phyloP scores from a whole-genome alignment of 2,329 filamentous ascomycete species.

The Whalleya microplaca region DNA sequence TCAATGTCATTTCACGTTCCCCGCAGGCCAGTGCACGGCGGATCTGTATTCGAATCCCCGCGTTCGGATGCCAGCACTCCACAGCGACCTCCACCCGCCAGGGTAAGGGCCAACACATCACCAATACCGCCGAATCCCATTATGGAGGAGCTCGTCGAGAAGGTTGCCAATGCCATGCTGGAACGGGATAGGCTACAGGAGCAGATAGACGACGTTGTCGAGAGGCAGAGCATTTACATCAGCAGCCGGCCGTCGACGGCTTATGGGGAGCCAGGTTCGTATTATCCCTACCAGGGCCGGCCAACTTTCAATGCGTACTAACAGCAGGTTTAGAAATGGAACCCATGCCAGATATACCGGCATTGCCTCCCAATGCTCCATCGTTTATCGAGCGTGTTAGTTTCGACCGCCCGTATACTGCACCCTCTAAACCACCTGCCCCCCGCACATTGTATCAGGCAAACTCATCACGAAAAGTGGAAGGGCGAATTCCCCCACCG shows the following conservation, averaged over 20 bases:
- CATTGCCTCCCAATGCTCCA: conserved; percentile 58
- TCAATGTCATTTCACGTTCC: conserved; percentile 61
- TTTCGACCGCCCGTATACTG: conserved; percentile 46
- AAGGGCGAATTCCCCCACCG: conserved; percentile 52
- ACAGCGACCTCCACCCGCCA: conserved; percentile 50
- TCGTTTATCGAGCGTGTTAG: conserved; percentile 62
- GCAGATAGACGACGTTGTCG: conserved; percentile 62
- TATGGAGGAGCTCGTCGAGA: conserved; percentile 56
- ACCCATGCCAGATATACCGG: conserved; percentile 60
- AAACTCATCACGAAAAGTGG: conserved; percentile 39
- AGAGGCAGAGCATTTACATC: conserved; percentile 62
- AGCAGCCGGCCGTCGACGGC: conserved; percentile 57
- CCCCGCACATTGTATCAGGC: conserved; percentile 43
- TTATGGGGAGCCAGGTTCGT: conserved; percentile 43
- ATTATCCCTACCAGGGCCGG: conserved; percentile 14
- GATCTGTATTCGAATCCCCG: conserved; percentile 38
- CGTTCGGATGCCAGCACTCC: conserved; percentile 40
- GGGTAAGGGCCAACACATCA: conserved; percentile 49
- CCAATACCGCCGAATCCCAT: conserved; percentile 38
- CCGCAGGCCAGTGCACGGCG: conserved; percentile 45
- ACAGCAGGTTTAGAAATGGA: conserved; percentile 46
- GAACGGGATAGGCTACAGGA: conserved; percentile 63
- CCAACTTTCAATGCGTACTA: conserved; percentile 7
- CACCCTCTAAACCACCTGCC: conserved; percentile 36
- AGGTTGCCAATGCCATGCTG: conserved; percentile 60